Evolutionary conservation across 2,329 filamentous ascomycete species (phyloP), one percentile per base, ranked within the genome.

Genomic region (Lasiodiplodia sp.): DNA sequence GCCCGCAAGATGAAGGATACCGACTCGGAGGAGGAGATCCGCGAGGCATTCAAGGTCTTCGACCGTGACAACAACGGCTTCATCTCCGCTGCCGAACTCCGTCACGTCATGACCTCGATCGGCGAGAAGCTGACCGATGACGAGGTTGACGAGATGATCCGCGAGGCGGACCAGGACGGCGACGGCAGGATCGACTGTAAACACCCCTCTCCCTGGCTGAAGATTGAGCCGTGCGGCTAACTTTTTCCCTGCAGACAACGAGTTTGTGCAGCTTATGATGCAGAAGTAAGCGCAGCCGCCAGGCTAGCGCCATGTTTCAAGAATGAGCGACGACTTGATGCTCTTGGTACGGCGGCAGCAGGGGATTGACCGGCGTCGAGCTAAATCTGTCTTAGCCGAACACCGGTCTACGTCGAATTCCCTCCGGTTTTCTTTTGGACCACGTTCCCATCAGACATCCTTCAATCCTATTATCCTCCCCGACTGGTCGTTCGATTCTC

Each of bases 21-120:
- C 69, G 87, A 90, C 78, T 86, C 86, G 65, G 88, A 90, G 77
- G 84, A 88, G 77, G 88, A 90, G 79, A 88, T 90, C 76, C 84
- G 86, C 73, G 87, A 87, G 76, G 88, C 88, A 65, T 90, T 90
- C 84, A 85, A 86, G 78, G 87, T 90, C 75, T 90, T 90, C 77
- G 88, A 90, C 78, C 86, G 86, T 75, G 88, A 90, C 75, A 87
- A 87, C 79, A 89, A 87, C 76, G 88, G 88, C 72, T 89, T 88
- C 77, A 90, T 90, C 79, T 87, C 86, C 34, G 84, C 86, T 66
- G 86, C 87, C 63, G 88, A 90, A 79, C 82, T 90, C 72, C 83
- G 86, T 72, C 84, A 86, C 73, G 87, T 90, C 78, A 88, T 90
- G 86, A 87, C 86, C 72, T 87, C 85, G 28, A 87, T 90, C 67